Evolutionary conservation across 345 rosid species (phyloP).

Genomic region (Gossypium longicalyx): DNA sequence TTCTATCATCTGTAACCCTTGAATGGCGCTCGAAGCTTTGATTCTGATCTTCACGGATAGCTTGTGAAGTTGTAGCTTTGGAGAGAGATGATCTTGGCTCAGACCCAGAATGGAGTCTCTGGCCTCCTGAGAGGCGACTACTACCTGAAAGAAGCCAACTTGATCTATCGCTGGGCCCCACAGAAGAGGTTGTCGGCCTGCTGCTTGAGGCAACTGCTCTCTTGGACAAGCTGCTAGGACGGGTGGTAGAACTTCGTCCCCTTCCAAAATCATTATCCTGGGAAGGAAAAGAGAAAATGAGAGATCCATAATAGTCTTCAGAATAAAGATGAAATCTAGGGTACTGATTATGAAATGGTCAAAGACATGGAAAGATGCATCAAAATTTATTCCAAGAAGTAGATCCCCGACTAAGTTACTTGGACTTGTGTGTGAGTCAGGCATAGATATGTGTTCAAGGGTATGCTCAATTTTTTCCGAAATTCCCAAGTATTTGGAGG

Average conservation of each 20-base stretch:
- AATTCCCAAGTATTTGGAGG: too few relatives aligned
- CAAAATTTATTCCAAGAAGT: neutral
- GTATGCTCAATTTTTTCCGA: too few relatives aligned
- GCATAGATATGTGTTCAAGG: too few relatives aligned
- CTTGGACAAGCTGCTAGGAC: constrained; percentile 27
- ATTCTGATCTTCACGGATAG: constrained; percentile 8
- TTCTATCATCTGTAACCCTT: neutral
- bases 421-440: too few relatives aligned
- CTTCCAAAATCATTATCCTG: constrained; percentile 41
- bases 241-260: constrained; percentile 32
- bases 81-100: constrained; percentile 17
- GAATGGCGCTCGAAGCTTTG: neutral
- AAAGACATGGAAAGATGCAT: neutral
- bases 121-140: constrained; percentile 28
- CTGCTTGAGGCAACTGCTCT: constrained; percentile 36
- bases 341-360: neutral
- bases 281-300: neutral
- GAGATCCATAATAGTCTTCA: neutral
- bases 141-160: constrained; percentile 36
- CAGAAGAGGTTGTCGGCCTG: constrained; percentile 24
- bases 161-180: constrained; percentile 29
- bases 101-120: constrained; percentile 23
- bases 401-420: too few relatives aligned
- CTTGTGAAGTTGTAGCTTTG: constrained; percentile 12
- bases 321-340: neutral